Evolutionary conservation across 306 rosid species (phyloP), one percentile per base, ranked within the genome.

Genomic region (Rubus idaeus): DNA sequence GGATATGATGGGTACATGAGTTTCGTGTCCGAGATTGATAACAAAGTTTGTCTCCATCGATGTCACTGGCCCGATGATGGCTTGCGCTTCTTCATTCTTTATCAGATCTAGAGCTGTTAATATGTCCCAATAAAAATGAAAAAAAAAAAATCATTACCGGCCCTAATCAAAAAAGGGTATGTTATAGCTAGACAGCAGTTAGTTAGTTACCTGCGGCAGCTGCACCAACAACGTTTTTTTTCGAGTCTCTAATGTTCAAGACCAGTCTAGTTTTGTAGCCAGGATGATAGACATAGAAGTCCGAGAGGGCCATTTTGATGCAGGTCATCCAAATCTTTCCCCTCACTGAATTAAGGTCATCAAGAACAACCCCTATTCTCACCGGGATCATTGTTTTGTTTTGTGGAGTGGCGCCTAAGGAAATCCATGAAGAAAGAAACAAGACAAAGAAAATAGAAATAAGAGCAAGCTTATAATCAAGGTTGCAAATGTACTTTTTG

Each of bases 1-100:
- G 8, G 87, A 79, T 42, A 88, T 7, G 47, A 87, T 82, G 60
- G 87, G 90, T 2, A 79, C 83, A 1, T 74, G 88, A 4, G 85
- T 44, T 82, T 78, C 83, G 47, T 69, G 47, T 82, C 85, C 88
- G 0, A 87, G 76, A 53, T 64, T 26, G 41, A 80, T 80, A 12
- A 87, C 12, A 12, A 80, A 87, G 55, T 13, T 71, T 1, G 90
- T 78, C 17, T 87, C 64, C 76, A 62, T 84, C 42, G 90, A 74
- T 41, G 81, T 77, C 51, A 10, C 18, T 55, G 88, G 88, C 3
- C 90, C 90, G 5, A 87, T 7, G 11, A 75, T 75, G 56, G 71
- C 62, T 75, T 17, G 71, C 12, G 62, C 71, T 18, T 46, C 11
- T 5, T 14, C 18, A 10, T 75, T 75, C 55, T 49, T 62, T 46